Percentiles rank a stretch among this genome's conserved stretches.
Evolutionary conservation across 2,329 filamentous ascomycete species (phyloP).

Genomic region (Tolypocladium amazonense): DNA sequence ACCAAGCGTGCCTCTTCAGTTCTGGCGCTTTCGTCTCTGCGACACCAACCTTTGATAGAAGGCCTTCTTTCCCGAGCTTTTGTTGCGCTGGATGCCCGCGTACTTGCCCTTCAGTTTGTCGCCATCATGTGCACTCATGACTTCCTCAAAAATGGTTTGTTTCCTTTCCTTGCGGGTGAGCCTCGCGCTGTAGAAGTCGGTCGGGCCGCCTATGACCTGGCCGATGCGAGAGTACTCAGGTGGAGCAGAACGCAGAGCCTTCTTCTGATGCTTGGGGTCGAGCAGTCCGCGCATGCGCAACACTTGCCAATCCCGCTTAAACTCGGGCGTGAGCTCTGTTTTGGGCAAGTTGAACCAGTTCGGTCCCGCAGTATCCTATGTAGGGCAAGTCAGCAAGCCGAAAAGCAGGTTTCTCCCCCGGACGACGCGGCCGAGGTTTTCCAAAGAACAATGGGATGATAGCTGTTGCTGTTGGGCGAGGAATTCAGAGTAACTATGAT

Average conservation of each 20-base stretch:
- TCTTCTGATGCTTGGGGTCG: constrained; percentile 90
- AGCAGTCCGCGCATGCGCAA: constrained; percentile 81
- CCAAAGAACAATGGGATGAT: not conserved
- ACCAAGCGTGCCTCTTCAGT: constrained; percentile 5
- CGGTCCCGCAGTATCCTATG: constrained; percentile 54
- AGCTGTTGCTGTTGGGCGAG: not conserved
- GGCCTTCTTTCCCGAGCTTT: constrained; percentile 79
- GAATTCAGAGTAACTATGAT: constrained; percentile 66
- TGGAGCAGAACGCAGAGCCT: constrained; percentile 54
- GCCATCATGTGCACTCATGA: constrained; percentile 42
- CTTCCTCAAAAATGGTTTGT: constrained; percentile 75
- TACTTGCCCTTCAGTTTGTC: constrained; percentile 81
- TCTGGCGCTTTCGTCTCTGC: constrained; percentile 17
- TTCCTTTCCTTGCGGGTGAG: constrained; percentile 82
- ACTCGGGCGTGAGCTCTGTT: constrained; percentile 71
- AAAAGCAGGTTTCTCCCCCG: not conserved
- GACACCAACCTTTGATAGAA: constrained; percentile 73
- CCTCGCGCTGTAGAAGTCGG: constrained; percentile 74
- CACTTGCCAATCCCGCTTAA: constrained; percentile 83
- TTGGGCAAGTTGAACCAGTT: constrained; percentile 84
- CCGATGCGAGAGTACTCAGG: constrained; percentile 86
- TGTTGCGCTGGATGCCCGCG: constrained; percentile 68
- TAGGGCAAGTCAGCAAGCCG: not conserved
- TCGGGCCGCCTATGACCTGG: constrained; percentile 77
- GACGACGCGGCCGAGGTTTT: not conserved